A percentile compares a stretch with the other conserved stretches of the same genome.
These are phyloP conservation scores for Hypomyces rosellus DNA, from an alignment of 2,329 filamentous ascomycete species.

Conservation along the genomic window DNA sequence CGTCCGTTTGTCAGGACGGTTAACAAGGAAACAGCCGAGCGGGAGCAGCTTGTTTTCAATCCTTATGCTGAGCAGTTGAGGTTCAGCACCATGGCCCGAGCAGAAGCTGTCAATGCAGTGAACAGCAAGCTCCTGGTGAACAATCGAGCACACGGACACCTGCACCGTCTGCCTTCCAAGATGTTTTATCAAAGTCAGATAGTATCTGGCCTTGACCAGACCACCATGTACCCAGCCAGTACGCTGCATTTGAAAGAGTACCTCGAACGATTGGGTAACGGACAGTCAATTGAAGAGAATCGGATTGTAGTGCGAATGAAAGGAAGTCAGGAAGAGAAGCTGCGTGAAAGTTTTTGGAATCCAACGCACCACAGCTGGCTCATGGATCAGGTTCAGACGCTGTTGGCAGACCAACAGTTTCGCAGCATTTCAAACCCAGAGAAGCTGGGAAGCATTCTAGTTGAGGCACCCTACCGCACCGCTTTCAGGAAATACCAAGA, in stretches of 20 bases:
- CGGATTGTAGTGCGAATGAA: conserved; percentile 29
- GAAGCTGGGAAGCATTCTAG: conserved; percentile 33
- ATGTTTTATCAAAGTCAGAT: conserved; percentile 37
- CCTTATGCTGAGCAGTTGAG: conserved; percentile 27
- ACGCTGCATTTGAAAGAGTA: conserved; percentile 23
- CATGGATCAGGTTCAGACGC: conserved; percentile 23
- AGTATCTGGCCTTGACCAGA: conserved; percentile 23
- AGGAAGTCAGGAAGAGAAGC: conserved; percentile 20
- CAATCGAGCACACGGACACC: conserved; percentile 30
- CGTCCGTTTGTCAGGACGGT: conserved; percentile 34
- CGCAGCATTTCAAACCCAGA: conserved; percentile 18
- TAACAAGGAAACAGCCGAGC: conserved; percentile 11
- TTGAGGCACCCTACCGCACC: conserved; percentile 38
- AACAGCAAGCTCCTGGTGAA: conserved; percentile 30
- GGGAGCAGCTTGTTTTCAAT: conserved; percentile 22
- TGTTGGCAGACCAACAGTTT: conserved; percentile 29
- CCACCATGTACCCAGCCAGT: conserved; percentile 21
- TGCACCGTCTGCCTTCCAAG: conserved; percentile 35
- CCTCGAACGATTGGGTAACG: conserved; percentile 20
- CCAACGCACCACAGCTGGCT: conserved; percentile 32
- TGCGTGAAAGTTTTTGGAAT: conserved; percentile 36
- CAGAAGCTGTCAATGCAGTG: conserved; percentile 25
- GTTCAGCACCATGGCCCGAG: conserved; percentile 34
- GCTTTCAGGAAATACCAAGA: conserved; percentile 30
- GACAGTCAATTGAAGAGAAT: conserved; percentile 24